Conservation (phyloP, 2,329 filamentous ascomycete genomes). For the Fusarium verrucosum region DNA sequence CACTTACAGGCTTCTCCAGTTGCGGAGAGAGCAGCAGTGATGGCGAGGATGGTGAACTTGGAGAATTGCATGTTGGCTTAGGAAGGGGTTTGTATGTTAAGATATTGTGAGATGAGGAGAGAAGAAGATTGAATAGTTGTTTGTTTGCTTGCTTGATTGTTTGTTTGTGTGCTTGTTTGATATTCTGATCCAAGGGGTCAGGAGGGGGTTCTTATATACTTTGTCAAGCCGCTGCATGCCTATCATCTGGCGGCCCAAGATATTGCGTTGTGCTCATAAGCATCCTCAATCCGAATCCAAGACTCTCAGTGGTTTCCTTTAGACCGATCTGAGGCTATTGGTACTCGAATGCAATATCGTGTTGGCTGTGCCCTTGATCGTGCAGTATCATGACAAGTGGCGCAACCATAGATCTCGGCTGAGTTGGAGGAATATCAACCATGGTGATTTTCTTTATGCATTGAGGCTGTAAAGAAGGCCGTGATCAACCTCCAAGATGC, state of each 20-base stretch:
- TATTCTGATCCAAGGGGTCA: neutral
- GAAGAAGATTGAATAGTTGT: too few species aligned
- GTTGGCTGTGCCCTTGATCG: neutral
- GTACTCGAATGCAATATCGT: neutral
- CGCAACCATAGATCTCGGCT: neutral
- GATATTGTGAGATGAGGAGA: too few species aligned
- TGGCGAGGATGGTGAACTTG: neutral
- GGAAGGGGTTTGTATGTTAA: too few species aligned
- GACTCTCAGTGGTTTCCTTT: neutral
- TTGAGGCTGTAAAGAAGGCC: too few species aligned
- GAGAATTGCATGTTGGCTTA: neutral
- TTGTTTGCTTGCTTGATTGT: too few species aligned
- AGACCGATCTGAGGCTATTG: neutral
- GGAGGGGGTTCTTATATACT: neutral
- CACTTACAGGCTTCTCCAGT: neutral
- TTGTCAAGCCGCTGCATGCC: neutral
- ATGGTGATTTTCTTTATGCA: neutral
- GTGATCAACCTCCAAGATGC: too few species aligned
- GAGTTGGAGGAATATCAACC: neutral
- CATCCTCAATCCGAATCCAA: neutral
- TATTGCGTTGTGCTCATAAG: neutral
- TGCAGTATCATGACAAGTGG: too few species aligned
- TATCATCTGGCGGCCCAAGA: too few species aligned
- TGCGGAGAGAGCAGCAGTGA: neutral
- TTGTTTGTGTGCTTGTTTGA: too few species aligned